Evolutionary conservation across 805 yeast genomes (phyloP), one percentile per base, ranked within the genome.

Genomic region (Teunomyces kruisii): DNA sequence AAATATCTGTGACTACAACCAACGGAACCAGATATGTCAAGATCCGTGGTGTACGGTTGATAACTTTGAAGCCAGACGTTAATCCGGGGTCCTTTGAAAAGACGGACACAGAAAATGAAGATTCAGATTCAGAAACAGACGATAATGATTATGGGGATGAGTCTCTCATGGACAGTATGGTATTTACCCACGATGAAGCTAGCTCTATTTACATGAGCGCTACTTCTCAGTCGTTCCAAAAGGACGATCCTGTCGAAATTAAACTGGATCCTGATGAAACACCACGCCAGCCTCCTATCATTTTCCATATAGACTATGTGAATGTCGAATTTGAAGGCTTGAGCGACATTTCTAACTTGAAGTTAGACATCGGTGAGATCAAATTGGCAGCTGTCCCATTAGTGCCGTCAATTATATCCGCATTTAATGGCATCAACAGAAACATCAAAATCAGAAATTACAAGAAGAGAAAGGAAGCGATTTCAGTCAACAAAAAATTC

Each of bases 121-220:
- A 19, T 38, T 29, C 28, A 17, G 47, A 40, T n/a, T 32, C 46
- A 9, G 44, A 45, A n/a, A 42, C 44, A n/a, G 43, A 26, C 2
- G 47, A 33, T 4, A 47, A 47, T 8, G 49, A 47, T 40, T 51
- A 62, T 8, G 67, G 66, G 2, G 60, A 59, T 32, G 50, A 67
- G 24, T 72, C 79, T n/a, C 57, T 83, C 45, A 60, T 74, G 59
- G 76, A 75, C 30, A 83, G 89, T 54, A 75, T 80, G 65, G 68
- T 82, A 30, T 84, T 83, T 57, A 81, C 92, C 1, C 84, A 80
- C 43, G 81, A 78, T 41, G 86, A 84, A 45, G 85, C 88, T 1
- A 75, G 81, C 39, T 82, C 90, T 2, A 75, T 88, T 14, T 88
- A 86, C 58, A 81, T 87, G 91, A 87, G 95, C 62, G 95, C 96